Base-by-base conservation (phyloP, 2,329 filamentous ascomycete genomes). In the Coniochaeta sp. region DNA sequence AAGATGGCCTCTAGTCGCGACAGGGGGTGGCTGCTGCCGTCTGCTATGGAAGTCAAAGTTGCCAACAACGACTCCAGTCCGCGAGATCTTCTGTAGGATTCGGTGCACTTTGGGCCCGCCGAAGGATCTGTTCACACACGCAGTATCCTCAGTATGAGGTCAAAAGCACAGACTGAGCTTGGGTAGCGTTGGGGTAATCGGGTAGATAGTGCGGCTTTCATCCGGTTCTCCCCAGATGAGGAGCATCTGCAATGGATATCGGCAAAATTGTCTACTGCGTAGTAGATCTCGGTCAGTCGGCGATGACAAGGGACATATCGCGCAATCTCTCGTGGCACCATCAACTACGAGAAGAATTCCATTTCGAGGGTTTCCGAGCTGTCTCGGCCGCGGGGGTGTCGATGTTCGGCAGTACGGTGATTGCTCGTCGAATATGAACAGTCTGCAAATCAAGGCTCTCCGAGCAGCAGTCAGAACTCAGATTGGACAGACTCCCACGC, bases 401-500 rank as follows among this genome's bases (percentile, higher is more conserved):
- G 22, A 10, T 28, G 22, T 26, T 52, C 22, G 44, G 26, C 26
- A 55, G 22, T 17, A 36, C 14, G n/a, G 10, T 42, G 22, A 57
- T 61, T 58, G 54, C 58, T 57, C 54, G 47, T 47, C 55, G 58
- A 67, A 63, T 63, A 58, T 62, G 55, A 59, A 24, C 40, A 58
- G 55, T 44, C 62, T 58, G 42, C 66, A 63, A 68, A 67, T 67
- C 62, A 64, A 26, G 36, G 47, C 47, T 50, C 55, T 54, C 17
- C 28, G 52, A 64, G 61, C 50, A 62, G 66, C 64, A 65, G 68
- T 69, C 68, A 64, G 58, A 44, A 47, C 47, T 14, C 36, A 65
- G 70, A 73, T 73, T 73, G 72, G 70, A 61, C 66, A 62, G 64
- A 61, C 64, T 59, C 58, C 30, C 17, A 57, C 57, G 56, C 64